A percentile compares a stretch with the other conserved stretches of the same genome.
Conservation (phyloP, 2,329 filamentous ascomycete species). For the Microsporum canis region DNA sequence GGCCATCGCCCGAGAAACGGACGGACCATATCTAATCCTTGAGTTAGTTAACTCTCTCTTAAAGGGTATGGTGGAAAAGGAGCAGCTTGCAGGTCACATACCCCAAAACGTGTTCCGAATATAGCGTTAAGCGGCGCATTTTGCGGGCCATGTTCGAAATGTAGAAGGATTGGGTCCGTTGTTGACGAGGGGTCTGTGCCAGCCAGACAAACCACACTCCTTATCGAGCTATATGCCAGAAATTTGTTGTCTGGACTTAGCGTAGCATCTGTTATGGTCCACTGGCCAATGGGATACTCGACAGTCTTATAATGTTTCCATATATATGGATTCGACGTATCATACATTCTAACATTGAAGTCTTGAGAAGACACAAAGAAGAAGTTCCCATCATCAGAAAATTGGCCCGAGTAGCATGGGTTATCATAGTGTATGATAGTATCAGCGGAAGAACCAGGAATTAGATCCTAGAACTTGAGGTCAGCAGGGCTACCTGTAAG, state of each 20-base stretch:
- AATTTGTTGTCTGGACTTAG: slow-evolving; percentile 85
- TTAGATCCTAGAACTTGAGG: slow-evolving; percentile 46
- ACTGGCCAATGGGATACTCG: slow-evolving; percentile 72
- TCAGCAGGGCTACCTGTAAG: background rate
- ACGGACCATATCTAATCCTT: slow-evolving; percentile 65
- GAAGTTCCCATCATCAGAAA: slow-evolving; percentile 94
- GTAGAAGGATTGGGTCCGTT: slow-evolving; percentile 67
- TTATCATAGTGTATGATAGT: slow-evolving; percentile 78
- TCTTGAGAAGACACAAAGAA: slow-evolving; percentile 90
- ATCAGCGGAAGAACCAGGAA: slow-evolving; percentile 67
- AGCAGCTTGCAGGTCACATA: slow-evolving; percentile 19
- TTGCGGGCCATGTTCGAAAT: slow-evolving; percentile 48
- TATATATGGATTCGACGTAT: slow-evolving; percentile 86
- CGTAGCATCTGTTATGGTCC: slow-evolving; percentile 92
- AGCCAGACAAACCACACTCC: slow-evolving; percentile 71
- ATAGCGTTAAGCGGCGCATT: slow-evolving; percentile 25
- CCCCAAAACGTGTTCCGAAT: slow-evolving; percentile 33
- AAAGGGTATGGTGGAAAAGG: background rate
- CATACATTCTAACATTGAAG: slow-evolving; percentile 92
- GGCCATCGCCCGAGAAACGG: slow-evolving; percentile 81
- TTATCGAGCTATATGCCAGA: slow-evolving; percentile 83
- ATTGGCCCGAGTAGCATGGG: slow-evolving; percentile 88
- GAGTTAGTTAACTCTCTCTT: slow-evolving; percentile 6
- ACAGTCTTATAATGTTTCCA: slow-evolving; percentile 96
- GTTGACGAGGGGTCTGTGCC: slow-evolving; percentile 73